Base-by-base conservation (phyloP, 345 rosid species). In the Citrus medica region DNA sequence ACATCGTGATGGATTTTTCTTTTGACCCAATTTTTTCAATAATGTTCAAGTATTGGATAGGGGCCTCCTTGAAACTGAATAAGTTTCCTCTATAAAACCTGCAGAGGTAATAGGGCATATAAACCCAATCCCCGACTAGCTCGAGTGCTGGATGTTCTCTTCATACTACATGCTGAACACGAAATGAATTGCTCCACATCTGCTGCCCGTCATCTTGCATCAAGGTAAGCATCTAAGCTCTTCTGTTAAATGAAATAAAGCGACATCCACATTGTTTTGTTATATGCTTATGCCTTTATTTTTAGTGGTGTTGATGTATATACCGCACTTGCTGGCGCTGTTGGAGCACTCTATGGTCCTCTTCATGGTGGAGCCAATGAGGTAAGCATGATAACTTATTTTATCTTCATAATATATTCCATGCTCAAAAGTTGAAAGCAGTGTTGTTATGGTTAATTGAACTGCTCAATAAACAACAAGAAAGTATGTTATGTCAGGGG, bases 281-380 rank as follows among this genome's bases (percentile, higher is more conserved):
- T 21, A 32, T 35, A 24, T 69, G 10, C 38, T 9, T 21, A 35
- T 22, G 6, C 63, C 51, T 82, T 25, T 77, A 51, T 77, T 75
- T 87, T 83, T 83, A 94, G 98, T 85, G 94, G 98, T 80, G 98
- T 95, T 81, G 94, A 95, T 85, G 98, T 94, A 55, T 95, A 87
- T 84, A 90, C 97, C 74, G 93, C 97, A 73, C 91, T 96, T 81
- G 87, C 97, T 81, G 97, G 99, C 84, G 97, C 98, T 78, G 97
- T 92, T 80, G 97, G 97, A 74, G 99, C 99, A 68, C 82, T 96
- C 53, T 96, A 94, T 81, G 98, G 99, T 74, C 98, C 98, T 73
- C 98, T 96, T 84, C 99, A 96, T 78, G 99, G 99, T 55, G 99
- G 98, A 56, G 99, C 99, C 56, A 94, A 96, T 80, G 99, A 96